Percentiles rank a stretch among this genome's conserved stretches.
These are phyloP conservation scores for Populus davidiana DNA, from an alignment of 345 rosid genomes.

Conservation along the genomic window DNA sequence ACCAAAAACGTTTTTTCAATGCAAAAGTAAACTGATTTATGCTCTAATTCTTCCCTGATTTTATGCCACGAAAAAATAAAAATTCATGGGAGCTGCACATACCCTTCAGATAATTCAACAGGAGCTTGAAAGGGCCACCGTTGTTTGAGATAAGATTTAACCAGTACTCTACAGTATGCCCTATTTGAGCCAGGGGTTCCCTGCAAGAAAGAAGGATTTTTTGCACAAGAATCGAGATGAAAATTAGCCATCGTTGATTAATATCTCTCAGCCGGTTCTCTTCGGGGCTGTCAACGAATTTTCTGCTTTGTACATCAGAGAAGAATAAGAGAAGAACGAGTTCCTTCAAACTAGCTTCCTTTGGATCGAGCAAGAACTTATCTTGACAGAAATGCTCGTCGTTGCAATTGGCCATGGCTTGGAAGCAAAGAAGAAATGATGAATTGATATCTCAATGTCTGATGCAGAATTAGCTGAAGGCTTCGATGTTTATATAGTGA, in stretches of 20 bases:
- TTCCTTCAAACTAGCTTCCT: constrained; percentile 11
- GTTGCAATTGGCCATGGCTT: constrained; percentile 1
- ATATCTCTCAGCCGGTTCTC: not conserved
- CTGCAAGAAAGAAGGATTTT: not conserved
- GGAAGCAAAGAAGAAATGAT: not conserved
- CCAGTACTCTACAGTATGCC: constrained; percentile 9
- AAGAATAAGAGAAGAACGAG: constrained; percentile 13
- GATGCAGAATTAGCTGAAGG: not conserved
- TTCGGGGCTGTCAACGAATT: constrained; percentile 15
- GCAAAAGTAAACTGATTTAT: too few relatives aligned
- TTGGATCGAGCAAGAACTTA: constrained; percentile 17
- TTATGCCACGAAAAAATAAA: too few relatives aligned
- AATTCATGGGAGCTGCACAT: not conserved
- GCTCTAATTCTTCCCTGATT: too few relatives aligned
- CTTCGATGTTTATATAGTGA: too few relatives aligned
- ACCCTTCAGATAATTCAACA: constrained; percentile 4
- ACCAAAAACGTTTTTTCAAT: too few relatives aligned
- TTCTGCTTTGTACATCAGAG: constrained; percentile 13
- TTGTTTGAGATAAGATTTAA: constrained; percentile 18
- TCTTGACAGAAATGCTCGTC: not conserved
- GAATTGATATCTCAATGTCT: not conserved
- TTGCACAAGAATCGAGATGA: constrained; percentile 13
- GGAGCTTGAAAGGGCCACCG: constrained; percentile 11
- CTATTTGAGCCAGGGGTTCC: not conserved
- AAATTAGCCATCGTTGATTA: constrained; percentile 22